Base-by-base conservation (phyloP, 305 asterid genomes). In the Fraxinus angustifolia region DNA sequence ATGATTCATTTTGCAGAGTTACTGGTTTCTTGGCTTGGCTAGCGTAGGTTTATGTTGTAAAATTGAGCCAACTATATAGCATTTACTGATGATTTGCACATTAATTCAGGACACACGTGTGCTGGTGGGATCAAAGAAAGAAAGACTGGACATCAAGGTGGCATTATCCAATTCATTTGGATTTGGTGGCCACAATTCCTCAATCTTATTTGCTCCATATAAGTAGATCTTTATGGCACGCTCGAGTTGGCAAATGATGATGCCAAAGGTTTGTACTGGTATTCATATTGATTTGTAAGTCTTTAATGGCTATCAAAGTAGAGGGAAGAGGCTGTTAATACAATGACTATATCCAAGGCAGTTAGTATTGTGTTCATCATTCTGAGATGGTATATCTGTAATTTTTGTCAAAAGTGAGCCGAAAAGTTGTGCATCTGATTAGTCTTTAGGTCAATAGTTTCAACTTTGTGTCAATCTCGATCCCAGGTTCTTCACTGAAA, bases 111-210 rank as follows among this genome's bases (percentile, higher is more conserved):
- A 94, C 83, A 78, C 90, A 23, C 88, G 50, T 34, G 77, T 93
- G 77, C 90, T 94, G 81, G 95, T 93, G 82, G 96, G 98, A 34
- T 86, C 96, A 7, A 89, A 80, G 56, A 94, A 93, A 84, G 98
- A 94, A 85, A 87, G 87, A 82, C 82, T 94, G 81, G 87, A 89
- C 76, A 42, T 94, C 80, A 94, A 93, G 83, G 97, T 94, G 86
- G 98, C 97, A 30, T 76, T 94, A 88, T 94, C 98, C 28, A 94
- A 94, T 84, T 94, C 98, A 50, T 94, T 94, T 82, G 98, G 98
- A 60, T 94, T 94, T 83, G 98, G 98, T 70, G 98, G 98, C 77
- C 98, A 94, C 83, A 94, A 94, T 82, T 94, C 98, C 8, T 94
- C 98, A 17, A 93, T 94, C 79, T 85, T 94, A 82, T 94, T 94